A percentile compares a stretch with the other conserved stretches of the same genome.
phyloP scores from a whole-genome alignment of 2,329 filamentous ascomycete genomes.

The Arthrocladium fulminans region DNA sequence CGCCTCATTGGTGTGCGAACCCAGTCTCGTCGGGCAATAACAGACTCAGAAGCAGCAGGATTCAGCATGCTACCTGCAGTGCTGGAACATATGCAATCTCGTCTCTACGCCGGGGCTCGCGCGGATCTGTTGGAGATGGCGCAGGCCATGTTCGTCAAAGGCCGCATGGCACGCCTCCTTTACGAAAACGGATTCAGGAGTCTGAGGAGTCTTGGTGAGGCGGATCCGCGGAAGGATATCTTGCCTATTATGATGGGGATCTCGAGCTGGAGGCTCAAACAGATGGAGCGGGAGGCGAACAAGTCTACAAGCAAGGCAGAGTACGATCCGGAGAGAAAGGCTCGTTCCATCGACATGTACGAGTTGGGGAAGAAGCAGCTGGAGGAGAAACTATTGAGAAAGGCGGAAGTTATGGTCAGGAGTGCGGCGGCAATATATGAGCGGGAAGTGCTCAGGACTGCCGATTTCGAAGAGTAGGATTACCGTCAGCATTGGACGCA shows the following conservation, averaged over 20 bases:
- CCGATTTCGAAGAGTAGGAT: conserved; percentile 19
- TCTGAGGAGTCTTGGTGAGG: conserved; percentile 59
- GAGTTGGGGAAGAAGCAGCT: conserved; percentile 37
- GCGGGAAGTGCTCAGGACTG: conserved; percentile 28
- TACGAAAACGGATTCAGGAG: conserved; percentile 69
- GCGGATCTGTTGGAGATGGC: conserved; percentile 62
- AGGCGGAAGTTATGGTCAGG: conserved; percentile 59
- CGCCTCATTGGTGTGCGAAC: background rate
- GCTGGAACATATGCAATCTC: conserved; percentile 66
- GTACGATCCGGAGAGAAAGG: conserved; percentile 48
- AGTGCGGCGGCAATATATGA: conserved; percentile 62
- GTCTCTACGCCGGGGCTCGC: conserved; percentile 62
- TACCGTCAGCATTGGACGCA: background rate
- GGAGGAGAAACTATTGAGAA: conserved; percentile 55
- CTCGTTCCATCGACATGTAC: background rate
- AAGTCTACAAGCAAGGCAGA: conserved; percentile 34
- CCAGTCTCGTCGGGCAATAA: background rate
- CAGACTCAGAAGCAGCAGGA: conserved; percentile 26
- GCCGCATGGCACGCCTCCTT: conserved; percentile 63
- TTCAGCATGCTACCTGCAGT: conserved; percentile 66
- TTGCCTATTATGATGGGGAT: conserved; percentile 63
- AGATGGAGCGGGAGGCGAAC: conserved; percentile 4
- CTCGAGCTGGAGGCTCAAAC: conserved; percentile 2
- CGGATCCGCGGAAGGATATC: conserved; percentile 56
- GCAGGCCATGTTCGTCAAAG: conserved; percentile 67